Evolutionary conservation across 2,329 filamentous ascomycete species (phyloP).

Genomic region (Neonectria neomacrospora): DNA sequence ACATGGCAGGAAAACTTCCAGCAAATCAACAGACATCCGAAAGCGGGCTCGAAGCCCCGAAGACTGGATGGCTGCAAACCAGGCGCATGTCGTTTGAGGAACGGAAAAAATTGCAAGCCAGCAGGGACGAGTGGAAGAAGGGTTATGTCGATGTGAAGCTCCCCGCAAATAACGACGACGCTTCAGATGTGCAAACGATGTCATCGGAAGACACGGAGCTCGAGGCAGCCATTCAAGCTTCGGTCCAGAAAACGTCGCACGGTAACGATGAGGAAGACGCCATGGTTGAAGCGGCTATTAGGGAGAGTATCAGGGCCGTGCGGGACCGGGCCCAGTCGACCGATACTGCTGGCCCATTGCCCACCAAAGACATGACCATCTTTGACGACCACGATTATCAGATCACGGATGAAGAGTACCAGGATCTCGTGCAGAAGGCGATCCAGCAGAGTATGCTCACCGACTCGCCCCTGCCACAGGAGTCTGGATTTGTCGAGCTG

Average conservation of each 20-base stretch:
- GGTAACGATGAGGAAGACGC: conserved; percentile 77
- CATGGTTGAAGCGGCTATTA: conserved; percentile 77
- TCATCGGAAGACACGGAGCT: conserved; percentile 67
- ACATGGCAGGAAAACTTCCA: conserved; percentile 50
- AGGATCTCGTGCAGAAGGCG: conserved; percentile 65
- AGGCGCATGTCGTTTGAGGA: conserved; percentile 62
- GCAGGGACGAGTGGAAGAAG: conserved; percentile 57
- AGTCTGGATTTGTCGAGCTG: conserved; percentile 32
- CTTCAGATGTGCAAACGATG: conserved; percentile 23
- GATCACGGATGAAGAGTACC: conserved; percentile 68
- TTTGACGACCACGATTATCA: conserved; percentile 56
- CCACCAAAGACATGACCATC: conserved; percentile 46
- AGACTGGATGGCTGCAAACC: conserved; percentile 61
- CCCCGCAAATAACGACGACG: conserved; percentile 26
- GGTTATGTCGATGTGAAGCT: conserved; percentile 35
- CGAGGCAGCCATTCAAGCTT: conserved; percentile 76
- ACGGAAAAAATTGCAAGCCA: conserved; percentile 60
- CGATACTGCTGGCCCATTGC: conserved; percentile 39
- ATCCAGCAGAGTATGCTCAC: conserved; percentile 61
- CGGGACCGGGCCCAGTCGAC: conserved; percentile 45
- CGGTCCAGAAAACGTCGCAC: conserved; percentile 75
- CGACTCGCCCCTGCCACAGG: conserved; percentile 34
- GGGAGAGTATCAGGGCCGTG: conserved; percentile 73
- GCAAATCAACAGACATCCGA: conserved; percentile 34
- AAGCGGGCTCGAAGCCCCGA: conserved; percentile 45